These are phyloP conservation scores for Pulicaria dysenterica DNA, from an alignment of 129 eudicot species.

Conservation along the genomic window DNA sequence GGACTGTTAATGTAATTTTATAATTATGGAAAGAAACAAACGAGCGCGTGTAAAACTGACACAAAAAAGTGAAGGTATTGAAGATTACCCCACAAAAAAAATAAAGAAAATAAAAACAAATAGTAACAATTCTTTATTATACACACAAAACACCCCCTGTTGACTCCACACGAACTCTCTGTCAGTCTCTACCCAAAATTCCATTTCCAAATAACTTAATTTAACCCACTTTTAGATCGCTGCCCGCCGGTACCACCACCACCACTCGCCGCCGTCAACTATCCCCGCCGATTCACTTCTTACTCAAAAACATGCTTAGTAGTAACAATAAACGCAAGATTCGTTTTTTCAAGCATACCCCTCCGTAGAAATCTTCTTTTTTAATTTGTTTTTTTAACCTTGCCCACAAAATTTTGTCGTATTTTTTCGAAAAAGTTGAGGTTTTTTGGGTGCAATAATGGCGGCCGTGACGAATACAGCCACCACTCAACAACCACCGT, in stretches of 20 bases:
- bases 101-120: background rate
- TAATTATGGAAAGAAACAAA: background rate
- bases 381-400: background rate
- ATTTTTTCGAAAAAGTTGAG: background rate
- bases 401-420: background rate
- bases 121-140: slow-evolving; percentile 25
- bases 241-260: slow-evolving; percentile 35
- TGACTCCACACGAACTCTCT: slow-evolving; percentile 32
- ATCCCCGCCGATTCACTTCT: slow-evolving; percentile 13
- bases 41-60: slow-evolving; percentile 28
- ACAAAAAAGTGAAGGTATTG: slow-evolving; percentile 23
- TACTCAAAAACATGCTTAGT: slow-evolving; percentile 13
- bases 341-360: slow-evolving; percentile 22
- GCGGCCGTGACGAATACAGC: slow-evolving; percentile 44
- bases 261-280: slow-evolving; percentile 32
- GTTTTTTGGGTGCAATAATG: slow-evolving; percentile 35
- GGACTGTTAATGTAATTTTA: background rate
- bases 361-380: slow-evolving; percentile 10
- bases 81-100: background rate
- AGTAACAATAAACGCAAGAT: slow-evolving; percentile 14
- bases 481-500: slow-evolving; percentile 35
- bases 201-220: slow-evolving; percentile 29
- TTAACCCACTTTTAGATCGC: slow-evolving; percentile 31
- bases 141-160: slow-evolving; percentile 36
- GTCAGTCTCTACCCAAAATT: slow-evolving; percentile 27